Evolutionary conservation across 768 basidiomycete genomes (phyloP).

Genomic region (Russula dissimulans): DNA sequence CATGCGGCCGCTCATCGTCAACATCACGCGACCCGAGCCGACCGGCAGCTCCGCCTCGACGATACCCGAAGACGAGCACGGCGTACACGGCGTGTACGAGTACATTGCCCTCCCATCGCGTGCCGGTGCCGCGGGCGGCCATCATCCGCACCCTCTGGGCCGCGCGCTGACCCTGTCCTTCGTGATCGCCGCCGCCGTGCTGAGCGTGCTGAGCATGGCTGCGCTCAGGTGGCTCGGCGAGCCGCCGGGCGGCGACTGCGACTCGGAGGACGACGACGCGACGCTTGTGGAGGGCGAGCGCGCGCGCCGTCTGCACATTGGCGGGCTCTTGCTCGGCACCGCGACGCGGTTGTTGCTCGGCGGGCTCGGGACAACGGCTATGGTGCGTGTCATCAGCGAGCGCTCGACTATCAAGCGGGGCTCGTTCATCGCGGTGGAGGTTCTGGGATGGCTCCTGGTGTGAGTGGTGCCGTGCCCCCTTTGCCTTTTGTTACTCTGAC

Average conservation of each 20-base stretch:
- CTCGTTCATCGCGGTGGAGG: conserved; percentile 14
- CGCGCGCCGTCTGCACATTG: background rate
- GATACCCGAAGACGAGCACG: background rate
- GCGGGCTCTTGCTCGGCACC: background rate
- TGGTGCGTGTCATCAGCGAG: conserved; percentile 9
- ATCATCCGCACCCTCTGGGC: background rate
- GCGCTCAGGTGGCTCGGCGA: conserved; percentile 4
- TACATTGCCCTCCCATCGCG: background rate
- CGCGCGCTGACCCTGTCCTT: conserved; percentile 12
- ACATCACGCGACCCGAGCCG: background rate
- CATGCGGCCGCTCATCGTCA: background rate
- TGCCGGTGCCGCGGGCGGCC: background rate
- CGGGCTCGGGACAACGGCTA: conserved; percentile 14
- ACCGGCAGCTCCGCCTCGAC: background rate
- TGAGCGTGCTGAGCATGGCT: conserved; percentile 11
- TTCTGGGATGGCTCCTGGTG: conserved; percentile 17
- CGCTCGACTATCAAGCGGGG: background rate
- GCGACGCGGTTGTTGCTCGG: conserved; percentile 8
- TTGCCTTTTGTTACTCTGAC: background rate
- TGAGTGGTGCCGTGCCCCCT: background rate
- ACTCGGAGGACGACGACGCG: conserved; percentile 1
- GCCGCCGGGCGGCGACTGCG: background rate
- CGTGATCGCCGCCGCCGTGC: background rate
- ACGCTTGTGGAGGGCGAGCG: conserved; percentile 1
- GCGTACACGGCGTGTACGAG: background rate